Base-by-base conservation (phyloP, 2,329 filamentous ascomycete genomes). In the Cordyceps cateniannulata region DNA sequence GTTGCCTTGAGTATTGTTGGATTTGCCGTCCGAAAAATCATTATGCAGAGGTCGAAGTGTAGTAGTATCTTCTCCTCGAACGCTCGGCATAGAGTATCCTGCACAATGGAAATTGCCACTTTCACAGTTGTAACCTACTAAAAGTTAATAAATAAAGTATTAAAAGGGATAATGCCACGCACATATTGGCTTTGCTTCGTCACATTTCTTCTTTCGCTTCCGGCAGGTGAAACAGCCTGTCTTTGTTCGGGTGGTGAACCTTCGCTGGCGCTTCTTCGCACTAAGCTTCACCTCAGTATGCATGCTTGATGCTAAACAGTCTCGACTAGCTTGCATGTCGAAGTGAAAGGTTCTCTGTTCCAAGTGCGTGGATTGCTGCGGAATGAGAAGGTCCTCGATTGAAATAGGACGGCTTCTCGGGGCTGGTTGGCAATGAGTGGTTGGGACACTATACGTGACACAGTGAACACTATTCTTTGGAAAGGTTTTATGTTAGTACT, bases 231-330 rank as follows among this genome's bases (percentile, higher is more conserved):
- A 86, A 73, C 93, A 98, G 35, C 93, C 92, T 12, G 93, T 97
- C 77, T 98, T 98, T 20, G 93, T 97, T 62, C 93, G 84, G 73
- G 97, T 96, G 76, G 91, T 96, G 70, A 97, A 98, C 69, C 90
- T 90, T 44, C 88, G 81, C 73, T 90, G 90, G 54, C 87, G 77
- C 73, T 88, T 88, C 73, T 88, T 89, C 6, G 82, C 78, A 65
- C 87, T 85, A 5, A 81, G 81, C 67, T 85, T 82, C 44, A 84
- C 73, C 27, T 79, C 67, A 0, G 75, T 74, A 52, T 50, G 47
- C 2, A 20, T 50, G 27, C 27, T 50, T 25, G 27, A 29, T 25
- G 22, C 44, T 25, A 22, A 25, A 25, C n/a, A 10, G 14, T 47
- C 44, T 25, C 10, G 22, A 25, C 14, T 20, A 25, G 44, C 12